Evolutionary conservation across 257 asterid genomes (phyloP).

Genomic region (Capsicum chinense): DNA sequence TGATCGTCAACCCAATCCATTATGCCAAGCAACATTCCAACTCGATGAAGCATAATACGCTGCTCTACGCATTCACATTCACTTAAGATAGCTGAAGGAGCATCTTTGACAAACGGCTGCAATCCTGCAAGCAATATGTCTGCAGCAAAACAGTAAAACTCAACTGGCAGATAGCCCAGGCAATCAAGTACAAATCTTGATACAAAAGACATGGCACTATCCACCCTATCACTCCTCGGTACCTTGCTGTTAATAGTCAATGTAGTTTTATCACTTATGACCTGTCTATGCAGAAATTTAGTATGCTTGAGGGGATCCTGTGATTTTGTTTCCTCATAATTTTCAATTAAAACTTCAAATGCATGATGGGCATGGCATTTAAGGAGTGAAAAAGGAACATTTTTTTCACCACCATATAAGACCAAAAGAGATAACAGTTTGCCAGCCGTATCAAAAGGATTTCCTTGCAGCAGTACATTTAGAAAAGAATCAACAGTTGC

Average conservation of each 20-base stretch:
- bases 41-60: conserved; percentile 86
- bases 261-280: conserved; percentile 32
- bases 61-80: conserved; percentile 67
- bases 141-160: conserved; percentile 81
- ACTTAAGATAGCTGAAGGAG: conserved; percentile 66
- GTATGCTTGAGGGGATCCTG: conserved; percentile 35
- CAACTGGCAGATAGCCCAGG: conserved; percentile 79
- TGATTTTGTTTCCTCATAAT: conserved; percentile 46
- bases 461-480: conserved; percentile 61
- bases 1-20: conserved; percentile 84
- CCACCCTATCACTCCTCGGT: conserved; percentile 39
- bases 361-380: conserved; percentile 74
- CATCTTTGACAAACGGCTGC: conserved; percentile 70
- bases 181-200: conserved; percentile 80
- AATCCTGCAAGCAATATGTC: conserved; percentile 78
- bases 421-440: conserved; percentile 70
- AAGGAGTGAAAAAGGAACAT: conserved; percentile 72
- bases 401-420: conserved; percentile 78
- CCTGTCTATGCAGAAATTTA: conserved; percentile 38
- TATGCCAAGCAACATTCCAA: conserved; percentile 83
- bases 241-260: conserved; percentile 36
- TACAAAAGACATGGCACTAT: conserved; percentile 40
- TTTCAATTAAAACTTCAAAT: conserved; percentile 59
- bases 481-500: conserved; percentile 74
- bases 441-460: conserved; percentile 80